Base-by-base conservation (phyloP, 2,329 filamentous ascomycete species). In the Colletotrichum sp. region DNA sequence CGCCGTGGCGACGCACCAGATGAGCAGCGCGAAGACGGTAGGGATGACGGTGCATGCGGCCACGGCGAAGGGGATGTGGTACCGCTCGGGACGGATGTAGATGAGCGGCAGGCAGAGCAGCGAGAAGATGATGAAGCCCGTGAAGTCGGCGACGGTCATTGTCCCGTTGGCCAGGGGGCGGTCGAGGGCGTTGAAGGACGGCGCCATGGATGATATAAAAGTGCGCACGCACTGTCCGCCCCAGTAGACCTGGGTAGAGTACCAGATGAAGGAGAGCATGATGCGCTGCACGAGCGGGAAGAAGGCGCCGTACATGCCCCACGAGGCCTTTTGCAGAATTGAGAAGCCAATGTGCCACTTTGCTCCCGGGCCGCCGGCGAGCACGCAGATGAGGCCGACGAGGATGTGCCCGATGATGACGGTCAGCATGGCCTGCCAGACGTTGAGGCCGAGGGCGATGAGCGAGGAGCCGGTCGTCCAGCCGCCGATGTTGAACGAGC, bases 401-500 rank as follows among this genome's bases (percentile, higher is more conserved):
- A 81, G 72, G 5, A 72, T 71, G 67, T 82, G 78, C 2, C 79
- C 80, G 39, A 81, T 68, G 60, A 80, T 73, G 57, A 80, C 79
- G 24, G 79, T 78, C n/a, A 80, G 64, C 79, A 81, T 79, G 24
- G 80, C 77, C 75, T 81, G 79, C 78, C 77, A 79, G n/a, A 81
- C 80, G 48, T 81, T 81, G 16, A 81, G 78, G 6, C 80, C 79
- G 3, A 81, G 78, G 3, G 80, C 80, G 63, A 82, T 81, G 24
- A 82, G 72, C 4, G 79, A 80, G 6, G 81, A 82, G 2, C 82
- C 82, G 0, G 81, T 83, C 6, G 81, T 81, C 82, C 82, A 83
- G 24, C 82, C 82, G 34, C 82, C 82, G 5, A 83, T 80, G 59
- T 83, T 83, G 73, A 83, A 83, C 2, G 82, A 83, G 7, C 82